Evolutionary conservation across 345 rosid genomes (phyloP), one percentile per base, ranked within the genome.

Genomic region (Eutrema yunnanense): DNA sequence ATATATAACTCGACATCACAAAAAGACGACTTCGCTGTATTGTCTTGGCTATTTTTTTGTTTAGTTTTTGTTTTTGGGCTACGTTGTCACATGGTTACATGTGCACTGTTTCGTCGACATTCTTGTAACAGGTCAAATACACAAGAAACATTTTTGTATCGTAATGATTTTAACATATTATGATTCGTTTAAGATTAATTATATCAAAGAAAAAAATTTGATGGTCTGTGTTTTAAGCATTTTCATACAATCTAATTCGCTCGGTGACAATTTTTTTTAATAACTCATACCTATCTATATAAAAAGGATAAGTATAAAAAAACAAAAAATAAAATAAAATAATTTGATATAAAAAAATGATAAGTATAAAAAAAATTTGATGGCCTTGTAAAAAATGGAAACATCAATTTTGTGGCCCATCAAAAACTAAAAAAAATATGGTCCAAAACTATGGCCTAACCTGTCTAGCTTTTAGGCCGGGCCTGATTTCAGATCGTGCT

Each of bases 51-150:
- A 58, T 30, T 48, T 48, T 67, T 56, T 40, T 13, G 29, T 36
- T 49, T 44, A 27, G 48, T 27, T 29, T 54, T 62, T 63, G 30
- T 40, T 54, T 40, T 48, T 11, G 51, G 52, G 59, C 38, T 69
- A 62, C 74, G 60, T 55, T 64, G 30, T 71, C 75, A 79, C 82
- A 79, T 56, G 66, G 72, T 78, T 63, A 72, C 76, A 69, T 74
- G 77, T 68, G 75, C 62, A 12, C n/a, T 74, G 75, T 34, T 74
- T 70, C 82, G 54, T 74, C 69, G 34, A 27, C 54, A 69, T 52
- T 65, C 59, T 74, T 14, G 47, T 57, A 44, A 64, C 67, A 71
- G 67, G 72, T 71, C 72, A 47, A 62, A 46, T 57, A 71, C 66
- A 29, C 37, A 61, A 37, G 3, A 33, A 42, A 33, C 13, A 37